phyloP scores from a whole-genome alignment of 352 stramenopile species.

The Phytophthora fragariaefolia region DNA sequence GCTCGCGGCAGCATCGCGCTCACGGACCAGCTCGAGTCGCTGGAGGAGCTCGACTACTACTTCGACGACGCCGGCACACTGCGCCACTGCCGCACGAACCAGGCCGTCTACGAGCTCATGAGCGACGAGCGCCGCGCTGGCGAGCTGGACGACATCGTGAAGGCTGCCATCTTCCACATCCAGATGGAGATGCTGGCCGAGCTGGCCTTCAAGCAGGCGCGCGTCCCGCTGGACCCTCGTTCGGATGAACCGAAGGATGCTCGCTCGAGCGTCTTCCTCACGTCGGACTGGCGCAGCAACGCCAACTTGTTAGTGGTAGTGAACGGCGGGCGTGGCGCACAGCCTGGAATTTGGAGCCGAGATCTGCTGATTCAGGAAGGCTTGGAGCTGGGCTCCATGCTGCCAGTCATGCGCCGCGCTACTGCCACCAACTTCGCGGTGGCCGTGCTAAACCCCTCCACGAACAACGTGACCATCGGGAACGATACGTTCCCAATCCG shows the following conservation, averaged over 20 bases:
- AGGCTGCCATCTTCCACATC: constrained; percentile 85
- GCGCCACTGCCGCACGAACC: constrained; percentile 73
- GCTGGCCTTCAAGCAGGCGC: constrained; percentile 75
- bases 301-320: constrained; percentile 73
- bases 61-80: constrained; percentile 75
- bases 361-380: constrained; percentile 80
- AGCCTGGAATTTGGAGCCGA: constrained; percentile 83
- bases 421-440: constrained; percentile 56
- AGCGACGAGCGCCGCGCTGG: constrained; percentile 67
- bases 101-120: constrained; percentile 81
- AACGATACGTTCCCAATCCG: constrained; percentile 67
- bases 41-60: constrained; percentile 83
- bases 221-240: constrained; percentile 62
- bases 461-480: constrained; percentile 70
- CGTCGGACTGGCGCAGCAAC: constrained; percentile 68
- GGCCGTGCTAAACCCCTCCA: constrained; percentile 76
- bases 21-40: constrained; percentile 73
- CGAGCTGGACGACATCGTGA: constrained; percentile 83
- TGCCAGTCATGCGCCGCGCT: constrained; percentile 67
- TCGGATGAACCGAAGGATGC: constrained; percentile 73
- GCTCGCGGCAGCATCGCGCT: constrained; percentile 48
- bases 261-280: constrained; percentile 75
- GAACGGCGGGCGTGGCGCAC: constrained; percentile 67
- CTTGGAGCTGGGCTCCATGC: constrained; percentile 78
- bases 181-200: constrained; percentile 88